Percentiles rank a stretch among this genome's conserved stretches.
Evolutionary conservation across 2,329 filamentous ascomycete genomes (phyloP).

Genomic region (Penicillium sp.): DNA sequence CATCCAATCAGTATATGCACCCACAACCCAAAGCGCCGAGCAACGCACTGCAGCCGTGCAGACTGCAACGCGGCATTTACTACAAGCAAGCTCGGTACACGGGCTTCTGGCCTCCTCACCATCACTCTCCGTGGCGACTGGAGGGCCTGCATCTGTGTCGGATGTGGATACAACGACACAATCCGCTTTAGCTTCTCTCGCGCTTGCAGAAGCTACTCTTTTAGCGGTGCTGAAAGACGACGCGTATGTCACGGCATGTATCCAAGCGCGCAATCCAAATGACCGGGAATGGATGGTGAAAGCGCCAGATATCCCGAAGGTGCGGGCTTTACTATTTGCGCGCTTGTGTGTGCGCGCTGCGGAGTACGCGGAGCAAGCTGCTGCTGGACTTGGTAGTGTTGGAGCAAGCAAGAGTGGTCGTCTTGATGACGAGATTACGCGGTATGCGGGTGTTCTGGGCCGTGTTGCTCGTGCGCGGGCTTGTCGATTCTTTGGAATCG

Average conservation of each 20-base stretch:
- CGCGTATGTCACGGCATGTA: constrained; percentile 79
- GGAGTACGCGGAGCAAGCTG: constrained; percentile 79
- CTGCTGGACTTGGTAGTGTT: constrained; percentile 49
- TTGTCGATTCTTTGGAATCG: constrained; percentile 86
- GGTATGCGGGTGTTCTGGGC: constrained; percentile 74
- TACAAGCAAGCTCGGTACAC: constrained; percentile 78
- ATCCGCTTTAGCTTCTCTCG: constrained; percentile 54
- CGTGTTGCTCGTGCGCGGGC: constrained; percentile 78
- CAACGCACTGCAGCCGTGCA: constrained; percentile 70
- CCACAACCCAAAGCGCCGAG: constrained; percentile 63
- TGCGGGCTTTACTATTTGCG: constrained; percentile 84
- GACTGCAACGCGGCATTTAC: constrained; percentile 72
- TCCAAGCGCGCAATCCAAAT: constrained; percentile 76
- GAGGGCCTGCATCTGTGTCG: constrained; percentile 20
- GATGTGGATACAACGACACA: constrained; percentile 52
- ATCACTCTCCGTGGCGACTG: constrained; percentile 33
- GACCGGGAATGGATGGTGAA: constrained; percentile 98
- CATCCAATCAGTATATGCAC: constrained; percentile 68
- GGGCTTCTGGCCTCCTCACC: constrained; percentile 65
- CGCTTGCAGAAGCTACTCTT: constrained; percentile 84
- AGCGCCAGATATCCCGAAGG: constrained; percentile 81
- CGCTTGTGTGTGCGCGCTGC: constrained; percentile 83
- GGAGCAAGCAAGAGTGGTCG: constrained; percentile 22
- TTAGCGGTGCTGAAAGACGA: constrained; percentile 92
- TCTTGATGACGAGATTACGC: constrained; percentile 65